Evolutionary conservation across 1,284 basidiomycete species (phyloP).

Genomic region (Ceratobasidium sp.): DNA sequence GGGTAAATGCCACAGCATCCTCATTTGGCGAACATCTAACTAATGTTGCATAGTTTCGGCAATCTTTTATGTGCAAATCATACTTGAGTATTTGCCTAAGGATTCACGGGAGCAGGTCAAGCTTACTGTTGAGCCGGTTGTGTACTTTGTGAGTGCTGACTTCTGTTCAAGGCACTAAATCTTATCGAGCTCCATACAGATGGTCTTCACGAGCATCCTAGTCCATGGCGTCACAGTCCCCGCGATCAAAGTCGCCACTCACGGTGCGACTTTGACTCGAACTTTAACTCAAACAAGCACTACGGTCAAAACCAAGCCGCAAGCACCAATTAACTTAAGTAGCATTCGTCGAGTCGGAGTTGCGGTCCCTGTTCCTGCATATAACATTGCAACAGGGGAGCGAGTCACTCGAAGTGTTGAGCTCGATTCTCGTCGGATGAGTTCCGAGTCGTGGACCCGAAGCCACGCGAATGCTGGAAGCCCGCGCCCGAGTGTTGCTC

Average conservation of each 20-base stretch:
- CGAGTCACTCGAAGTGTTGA: neutral
- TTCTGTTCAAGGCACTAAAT: no score
- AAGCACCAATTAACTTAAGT: neutral
- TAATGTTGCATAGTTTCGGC: conserved; percentile 7
- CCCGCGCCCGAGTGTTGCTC: neutral
- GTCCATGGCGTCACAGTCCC: conserved; percentile 35
- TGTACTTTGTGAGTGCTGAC: conserved; percentile 16
- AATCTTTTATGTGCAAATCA: conserved; percentile 28
- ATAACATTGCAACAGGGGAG: neutral
- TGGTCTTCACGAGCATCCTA: conserved; percentile 32
- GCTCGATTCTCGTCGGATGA: neutral
- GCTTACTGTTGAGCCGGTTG: conserved; percentile 16
- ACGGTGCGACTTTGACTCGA: conserved; percentile 19
- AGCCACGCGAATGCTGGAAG: neutral
- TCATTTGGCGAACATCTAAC: neutral
- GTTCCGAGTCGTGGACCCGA: neutral
- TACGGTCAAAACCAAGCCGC: neutral
- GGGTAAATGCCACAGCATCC: neutral
- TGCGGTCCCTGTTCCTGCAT: conserved; percentile 9
- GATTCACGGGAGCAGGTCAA: conserved; percentile 30
- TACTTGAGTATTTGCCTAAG: conserved; percentile 33
- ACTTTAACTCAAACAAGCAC: conserved; percentile 14
- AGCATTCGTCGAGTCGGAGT: conserved; percentile 24
- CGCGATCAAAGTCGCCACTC: neutral
- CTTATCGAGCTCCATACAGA: neutral